A percentile compares a stretch with the other conserved stretches of the same genome.
Evolutionary conservation across 345 rosid species (phyloP).

Genomic region (Hypericum androsaemum): DNA sequence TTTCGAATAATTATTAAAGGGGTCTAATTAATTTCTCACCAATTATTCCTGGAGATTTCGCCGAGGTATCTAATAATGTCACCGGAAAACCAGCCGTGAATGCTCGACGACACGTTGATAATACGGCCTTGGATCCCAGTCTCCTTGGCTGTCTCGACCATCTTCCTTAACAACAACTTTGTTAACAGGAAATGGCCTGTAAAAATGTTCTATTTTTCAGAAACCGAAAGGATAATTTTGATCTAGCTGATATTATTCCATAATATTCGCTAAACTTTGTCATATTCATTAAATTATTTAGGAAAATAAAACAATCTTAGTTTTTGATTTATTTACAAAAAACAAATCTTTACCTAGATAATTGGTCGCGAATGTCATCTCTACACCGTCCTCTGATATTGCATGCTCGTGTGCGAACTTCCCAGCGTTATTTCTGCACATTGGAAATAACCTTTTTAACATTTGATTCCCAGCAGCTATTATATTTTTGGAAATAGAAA

Average conservation of each 20-base stretch:
- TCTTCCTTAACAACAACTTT: slow-evolving; percentile 49
- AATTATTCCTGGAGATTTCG: slow-evolving; percentile 53
- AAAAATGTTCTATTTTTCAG: not conserved
- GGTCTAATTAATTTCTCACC: slow-evolving; percentile 24
- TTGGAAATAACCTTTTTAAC: too few species aligned
- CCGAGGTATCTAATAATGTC: slow-evolving; percentile 63
- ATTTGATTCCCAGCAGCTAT: too few species aligned
- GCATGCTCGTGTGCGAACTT: slow-evolving; percentile 81
- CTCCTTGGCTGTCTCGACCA: slow-evolving; percentile 61
- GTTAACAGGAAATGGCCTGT: slow-evolving; percentile 88
- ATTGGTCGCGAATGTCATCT: slow-evolving; percentile 97
- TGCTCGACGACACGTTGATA: slow-evolving; percentile 78
- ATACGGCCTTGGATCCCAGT: slow-evolving; percentile 65
- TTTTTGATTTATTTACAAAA: not conserved
- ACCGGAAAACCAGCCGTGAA: slow-evolving; percentile 86
- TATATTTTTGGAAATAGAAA: too few species aligned
- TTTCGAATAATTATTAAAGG: not conserved
- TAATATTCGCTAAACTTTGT: too few species aligned
- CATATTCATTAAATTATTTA: too few species aligned
- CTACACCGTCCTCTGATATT: slow-evolving; percentile 89
- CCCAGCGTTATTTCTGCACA: slow-evolving; percentile 85
- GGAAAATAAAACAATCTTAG: too few species aligned
- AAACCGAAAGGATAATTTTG: too few species aligned
- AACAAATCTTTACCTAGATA: slow-evolving; percentile 52
- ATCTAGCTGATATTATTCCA: too few species aligned